Conservation (phyloP, 179 eudicot genomes). For the Beta lomatogona region DNA sequence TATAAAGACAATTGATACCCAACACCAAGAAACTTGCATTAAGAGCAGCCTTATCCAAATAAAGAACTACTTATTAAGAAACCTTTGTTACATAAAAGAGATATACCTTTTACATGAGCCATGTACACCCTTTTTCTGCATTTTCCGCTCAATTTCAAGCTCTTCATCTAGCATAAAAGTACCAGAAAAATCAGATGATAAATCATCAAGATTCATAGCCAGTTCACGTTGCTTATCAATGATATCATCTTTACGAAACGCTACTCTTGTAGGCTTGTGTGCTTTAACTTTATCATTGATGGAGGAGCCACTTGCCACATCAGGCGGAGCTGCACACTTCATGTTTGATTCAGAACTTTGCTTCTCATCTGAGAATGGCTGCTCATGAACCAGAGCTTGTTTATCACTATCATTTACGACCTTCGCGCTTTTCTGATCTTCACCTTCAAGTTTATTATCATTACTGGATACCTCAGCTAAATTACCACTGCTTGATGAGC, state of each 20-base stretch:
- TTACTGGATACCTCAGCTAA: conserved; percentile 22
- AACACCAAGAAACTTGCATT: neutral
- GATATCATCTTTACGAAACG: conserved; percentile 26
- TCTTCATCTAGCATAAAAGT: conserved; percentile 96
- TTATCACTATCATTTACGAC: conserved; percentile 23
- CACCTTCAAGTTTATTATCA: conserved; percentile 20
- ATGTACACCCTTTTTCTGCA: conserved; percentile 36
- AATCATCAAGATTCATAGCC: conserved; percentile 42
- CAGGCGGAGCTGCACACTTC: conserved; percentile 8
- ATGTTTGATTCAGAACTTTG: conserved; percentile 23
- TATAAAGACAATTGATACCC: neutral
- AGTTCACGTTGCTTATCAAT: conserved; percentile 28
- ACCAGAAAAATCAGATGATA: conserved; percentile 55
- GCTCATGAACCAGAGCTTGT: conserved; percentile 32
- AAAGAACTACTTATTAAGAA: neutral
- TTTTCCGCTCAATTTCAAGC: conserved; percentile 67
- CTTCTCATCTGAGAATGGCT: conserved; percentile 27
- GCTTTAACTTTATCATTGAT: conserved; percentile 24
- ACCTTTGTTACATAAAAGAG: neutral
- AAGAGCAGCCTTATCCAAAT: neutral
- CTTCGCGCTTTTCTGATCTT: conserved; percentile 25
- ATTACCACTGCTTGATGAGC: conserved; percentile 29
- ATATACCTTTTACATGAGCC: conserved; percentile 59
- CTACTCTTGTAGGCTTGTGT: conserved; percentile 29
- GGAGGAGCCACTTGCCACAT: conserved; percentile 13